Percentiles rank a stretch among this genome's conserved stretches.
Conservation (phyloP, 352 stramenopile genomes). For the Achlya hypogyna region DNA sequence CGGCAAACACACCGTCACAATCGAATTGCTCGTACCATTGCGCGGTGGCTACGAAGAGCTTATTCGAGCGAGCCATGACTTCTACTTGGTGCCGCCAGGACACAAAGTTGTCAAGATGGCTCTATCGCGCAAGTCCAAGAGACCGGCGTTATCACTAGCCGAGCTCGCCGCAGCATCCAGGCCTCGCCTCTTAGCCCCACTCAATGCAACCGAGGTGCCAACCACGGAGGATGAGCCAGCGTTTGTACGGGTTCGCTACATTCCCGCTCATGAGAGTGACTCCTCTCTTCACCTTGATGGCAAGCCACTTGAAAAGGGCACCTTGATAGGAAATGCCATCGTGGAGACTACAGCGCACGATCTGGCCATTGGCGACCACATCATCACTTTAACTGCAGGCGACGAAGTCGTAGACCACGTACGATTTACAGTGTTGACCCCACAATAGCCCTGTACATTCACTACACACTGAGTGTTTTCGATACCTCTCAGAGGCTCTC, state of each 20-base stretch:
- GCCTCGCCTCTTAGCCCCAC: not conserved
- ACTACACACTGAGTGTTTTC: not conserved
- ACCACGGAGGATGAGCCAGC: not conserved
- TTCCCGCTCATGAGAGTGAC: too few species aligned
- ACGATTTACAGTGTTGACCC: too few species aligned
- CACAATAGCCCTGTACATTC: too few species aligned
- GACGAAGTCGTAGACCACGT: too few species aligned
- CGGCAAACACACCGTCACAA: not conserved
- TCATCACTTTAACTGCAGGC: too few species aligned
- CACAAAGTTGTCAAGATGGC: slow-evolving; percentile 1
- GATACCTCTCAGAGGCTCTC: too few species aligned
- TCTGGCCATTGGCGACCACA: too few species aligned
- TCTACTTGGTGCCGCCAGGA: not conserved
- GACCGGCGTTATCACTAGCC: not conserved
- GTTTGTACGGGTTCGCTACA: not conserved
- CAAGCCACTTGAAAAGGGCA: too few species aligned
- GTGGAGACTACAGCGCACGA: too few species aligned
- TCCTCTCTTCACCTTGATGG: too few species aligned
- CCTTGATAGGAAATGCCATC: too few species aligned
- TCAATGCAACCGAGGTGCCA: not conserved
- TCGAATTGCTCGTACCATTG: not conserved
- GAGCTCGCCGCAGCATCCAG: not conserved
- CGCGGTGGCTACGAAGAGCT: not conserved
- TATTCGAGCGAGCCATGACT: not conserved
- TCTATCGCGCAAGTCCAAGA: not conserved